Conservation (phyloP, 2,329 filamentous ascomycete species). For the Phyllachora maydis region DNA sequence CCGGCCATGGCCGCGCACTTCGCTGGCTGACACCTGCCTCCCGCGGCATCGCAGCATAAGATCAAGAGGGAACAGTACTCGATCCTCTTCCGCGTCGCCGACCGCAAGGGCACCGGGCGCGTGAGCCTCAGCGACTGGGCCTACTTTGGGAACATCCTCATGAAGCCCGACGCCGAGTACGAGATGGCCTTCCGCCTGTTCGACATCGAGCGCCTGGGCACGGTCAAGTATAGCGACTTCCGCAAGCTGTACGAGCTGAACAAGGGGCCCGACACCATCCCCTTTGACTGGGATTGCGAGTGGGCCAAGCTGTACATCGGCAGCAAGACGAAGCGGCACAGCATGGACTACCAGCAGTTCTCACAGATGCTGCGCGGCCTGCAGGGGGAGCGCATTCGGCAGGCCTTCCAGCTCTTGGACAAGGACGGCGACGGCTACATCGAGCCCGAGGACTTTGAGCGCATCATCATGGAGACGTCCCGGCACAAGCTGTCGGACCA, state of each 20-base stretch:
- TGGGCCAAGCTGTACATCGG: conserved; percentile 94
- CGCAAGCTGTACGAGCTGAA: conserved; percentile 69
- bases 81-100: conserved; percentile 81
- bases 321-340: conserved; percentile 67
- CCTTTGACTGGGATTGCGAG: conserved; percentile 93
- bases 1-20: background rate
- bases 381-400: conserved; percentile 86
- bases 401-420: conserved; percentile 86
- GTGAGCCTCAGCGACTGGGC: conserved; percentile 74
- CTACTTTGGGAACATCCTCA: conserved; percentile 81
- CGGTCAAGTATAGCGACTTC: conserved; percentile 80
- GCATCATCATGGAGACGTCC: conserved; percentile 84
- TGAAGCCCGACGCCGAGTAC: conserved; percentile 93
- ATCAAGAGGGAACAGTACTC: conserved; percentile 92
- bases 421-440: conserved; percentile 88
- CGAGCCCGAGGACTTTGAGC: conserved; percentile 85
- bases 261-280: conserved; percentile 66
- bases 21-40: background rate
- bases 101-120: conserved; percentile 52
- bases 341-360: conserved; percentile 90
- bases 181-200: conserved; percentile 97
- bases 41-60: conserved; percentile 51
- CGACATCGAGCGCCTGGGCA: conserved; percentile 64
- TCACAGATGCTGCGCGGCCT: conserved; percentile 93
- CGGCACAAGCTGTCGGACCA: conserved; percentile 96